phyloP scores from a whole-genome alignment of 495 filamentous ascomycete genomes.

The Aspergillus sparsus region DNA sequence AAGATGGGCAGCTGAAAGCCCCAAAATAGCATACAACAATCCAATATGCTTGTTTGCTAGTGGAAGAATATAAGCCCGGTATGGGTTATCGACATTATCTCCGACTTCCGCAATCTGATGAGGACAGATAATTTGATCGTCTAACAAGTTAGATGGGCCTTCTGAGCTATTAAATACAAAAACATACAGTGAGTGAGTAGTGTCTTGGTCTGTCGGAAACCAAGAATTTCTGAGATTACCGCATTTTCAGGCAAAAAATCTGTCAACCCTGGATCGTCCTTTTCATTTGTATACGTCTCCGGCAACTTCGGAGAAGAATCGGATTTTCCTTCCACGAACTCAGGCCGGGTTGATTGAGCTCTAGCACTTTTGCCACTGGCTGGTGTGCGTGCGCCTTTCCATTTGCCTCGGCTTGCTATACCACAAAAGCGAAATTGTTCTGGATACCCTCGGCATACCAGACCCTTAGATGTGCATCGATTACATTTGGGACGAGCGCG shows the following conservation, averaged over 20 bases:
- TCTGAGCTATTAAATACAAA: not conserved
- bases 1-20: constrained; percentile 39
- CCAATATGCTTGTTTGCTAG: constrained; percentile 40
- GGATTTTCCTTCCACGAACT: not conserved
- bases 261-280: not conserved
- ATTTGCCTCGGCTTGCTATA: constrained; percentile 40
- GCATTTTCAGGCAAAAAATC: not conserved
- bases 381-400: constrained; percentile 32
- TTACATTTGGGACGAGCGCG: constrained; percentile 30
- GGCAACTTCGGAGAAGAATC: constrained; percentile 1
- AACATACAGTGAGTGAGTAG: constrained; percentile 33
- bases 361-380: constrained; percentile 3
- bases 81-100: constrained; percentile 33
- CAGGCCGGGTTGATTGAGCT: not conserved
- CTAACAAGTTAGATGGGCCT: constrained; percentile 20
- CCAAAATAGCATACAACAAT: constrained; percentile 38
- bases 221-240: constrained; percentile 13
- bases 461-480: constrained; percentile 33
- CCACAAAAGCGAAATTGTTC: constrained; percentile 45
- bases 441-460: constrained; percentile 40
- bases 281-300: constrained; percentile 7
- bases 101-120: constrained; percentile 39
- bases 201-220: constrained; percentile 15
- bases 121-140: constrained; percentile 39
- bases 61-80: constrained; percentile 38